A percentile compares a stretch with the other conserved stretches of the same genome.
phyloP scores from a whole-genome alignment of 129 eudicot species.

The Escallonia rubra region DNA sequence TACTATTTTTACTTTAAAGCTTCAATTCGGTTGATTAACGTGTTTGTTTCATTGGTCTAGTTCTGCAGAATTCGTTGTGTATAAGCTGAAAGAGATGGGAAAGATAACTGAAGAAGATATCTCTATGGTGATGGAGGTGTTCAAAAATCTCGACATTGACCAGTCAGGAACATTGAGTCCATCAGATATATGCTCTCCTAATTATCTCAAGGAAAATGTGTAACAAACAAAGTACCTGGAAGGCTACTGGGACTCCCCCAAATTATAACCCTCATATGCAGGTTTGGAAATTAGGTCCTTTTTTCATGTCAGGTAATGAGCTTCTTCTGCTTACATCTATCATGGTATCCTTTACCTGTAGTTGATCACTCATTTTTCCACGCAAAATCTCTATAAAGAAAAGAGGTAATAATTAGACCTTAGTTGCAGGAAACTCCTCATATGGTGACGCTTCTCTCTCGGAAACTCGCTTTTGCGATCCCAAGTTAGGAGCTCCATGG shows the following conservation, averaged over 20 bases:
- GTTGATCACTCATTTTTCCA: no score
- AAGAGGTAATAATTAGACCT: no score
- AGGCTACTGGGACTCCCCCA: neutral
- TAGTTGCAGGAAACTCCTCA: no score
- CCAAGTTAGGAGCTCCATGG: no score
- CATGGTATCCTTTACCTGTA: no score
- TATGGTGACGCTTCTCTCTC: no score
- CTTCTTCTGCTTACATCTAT: no score
- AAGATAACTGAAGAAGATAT: constrained; percentile 58
- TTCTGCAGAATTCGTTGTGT: constrained; percentile 60
- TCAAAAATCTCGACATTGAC: constrained; percentile 63
- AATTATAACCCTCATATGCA: neutral
- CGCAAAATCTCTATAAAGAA: no score
- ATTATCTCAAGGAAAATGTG: constrained; percentile 22
- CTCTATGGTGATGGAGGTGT: constrained; percentile 39
- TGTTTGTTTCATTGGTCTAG: constrained; percentile 21
- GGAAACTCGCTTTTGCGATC: no score
- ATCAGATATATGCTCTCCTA: constrained; percentile 32
- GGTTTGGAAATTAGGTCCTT: no score
- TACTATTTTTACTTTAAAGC: neutral
- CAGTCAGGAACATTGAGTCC: constrained; percentile 70
- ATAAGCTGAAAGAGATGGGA: constrained; percentile 79
- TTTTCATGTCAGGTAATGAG: no score
- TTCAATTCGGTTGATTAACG: neutral
- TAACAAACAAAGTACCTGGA: constrained; percentile 1